Percentiles rank a stretch among this genome's conserved stretches.
Conservation (phyloP, 805 yeast genomes). For the Candida orba region DNA sequence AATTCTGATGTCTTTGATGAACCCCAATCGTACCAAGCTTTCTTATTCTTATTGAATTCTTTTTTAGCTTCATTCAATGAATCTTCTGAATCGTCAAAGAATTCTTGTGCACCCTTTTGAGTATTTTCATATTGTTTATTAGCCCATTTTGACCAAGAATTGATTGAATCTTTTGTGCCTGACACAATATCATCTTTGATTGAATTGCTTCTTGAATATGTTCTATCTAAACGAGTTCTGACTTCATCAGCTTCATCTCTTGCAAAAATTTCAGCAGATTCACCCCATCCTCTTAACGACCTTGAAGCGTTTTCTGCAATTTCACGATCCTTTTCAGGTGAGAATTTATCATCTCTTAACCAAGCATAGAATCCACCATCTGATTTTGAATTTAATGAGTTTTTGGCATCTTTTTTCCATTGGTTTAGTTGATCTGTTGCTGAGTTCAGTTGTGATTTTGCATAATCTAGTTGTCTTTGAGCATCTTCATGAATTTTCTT, state of each 20-base stretch:
- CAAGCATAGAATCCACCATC: conserved; percentile 19
- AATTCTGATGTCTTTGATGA: background rate
- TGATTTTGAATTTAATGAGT: background rate
- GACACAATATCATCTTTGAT: conserved; percentile 3
- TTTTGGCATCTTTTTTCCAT: too few species aligned
- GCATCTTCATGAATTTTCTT: conserved; percentile 23
- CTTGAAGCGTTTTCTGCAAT: conserved; percentile 29
- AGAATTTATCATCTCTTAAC: conserved; percentile 21
- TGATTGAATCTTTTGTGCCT: conserved; percentile 19
- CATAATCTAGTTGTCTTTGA: conserved; percentile 10
- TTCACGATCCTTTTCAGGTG: conserved; percentile 24
- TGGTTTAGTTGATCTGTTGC: too few species aligned
- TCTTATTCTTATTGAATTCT: conserved; percentile 16
- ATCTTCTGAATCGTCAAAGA: conserved; percentile 17
- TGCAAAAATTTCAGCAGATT: conserved; percentile 35
- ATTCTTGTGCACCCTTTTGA: conserved; percentile 22
- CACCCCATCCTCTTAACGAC: conserved; percentile 39
- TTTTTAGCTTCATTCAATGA: conserved; percentile 26
- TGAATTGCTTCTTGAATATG: background rate
- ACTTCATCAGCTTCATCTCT: conserved; percentile 29
- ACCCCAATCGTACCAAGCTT: too few species aligned
- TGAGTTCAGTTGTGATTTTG: too few species aligned
- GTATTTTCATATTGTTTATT: conserved; percentile 18
- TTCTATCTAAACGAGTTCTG: too few species aligned
- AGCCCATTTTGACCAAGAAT: conserved; percentile 20